Conservation (phyloP, 805 yeast species). For the Vanderwaltozyma yarrowii region DNA sequence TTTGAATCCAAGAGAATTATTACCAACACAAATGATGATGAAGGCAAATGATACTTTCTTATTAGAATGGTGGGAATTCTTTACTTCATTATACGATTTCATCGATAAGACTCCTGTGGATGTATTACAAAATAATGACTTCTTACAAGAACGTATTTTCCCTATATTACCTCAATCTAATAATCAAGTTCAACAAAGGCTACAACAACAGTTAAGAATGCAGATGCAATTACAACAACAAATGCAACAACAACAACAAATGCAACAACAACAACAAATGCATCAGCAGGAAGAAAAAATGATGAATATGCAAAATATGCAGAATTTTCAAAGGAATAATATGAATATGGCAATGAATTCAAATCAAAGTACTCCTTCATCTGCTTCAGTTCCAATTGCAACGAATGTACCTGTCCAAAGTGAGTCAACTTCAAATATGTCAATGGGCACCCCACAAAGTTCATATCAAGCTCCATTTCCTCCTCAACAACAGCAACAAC, state of each 20-base stretch:
- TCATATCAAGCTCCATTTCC: neutral
- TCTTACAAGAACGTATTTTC: conserved; percentile 1
- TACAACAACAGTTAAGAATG: neutral
- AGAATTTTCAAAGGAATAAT: neutral
- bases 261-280: neutral
- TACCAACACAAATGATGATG: conserved; percentile 31
- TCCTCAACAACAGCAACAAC: neutral
- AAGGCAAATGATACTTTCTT: conserved; percentile 38
- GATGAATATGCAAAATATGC: neutral
- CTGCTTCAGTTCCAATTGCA: neutral
- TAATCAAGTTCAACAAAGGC: neutral
- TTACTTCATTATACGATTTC: conserved; percentile 40
- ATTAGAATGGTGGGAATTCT: conserved; percentile 45
- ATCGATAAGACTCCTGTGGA: conserved; percentile 29
- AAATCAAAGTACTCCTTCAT: neutral
- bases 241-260: neutral
- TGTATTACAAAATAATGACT: conserved; percentile 9
- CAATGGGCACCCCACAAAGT: neutral
- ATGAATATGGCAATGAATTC: neutral
- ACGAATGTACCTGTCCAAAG: neutral
- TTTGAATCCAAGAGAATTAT: conserved; percentile 6
- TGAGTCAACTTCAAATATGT: neutral
- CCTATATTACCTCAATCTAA: conserved; percentile 3
- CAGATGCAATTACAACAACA: conserved; percentile 1
- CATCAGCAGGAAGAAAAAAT: no score